Percentiles rank a stretch among this genome's conserved stretches.
Evolutionary conservation across 768 basidiomycete genomes (phyloP).

Genomic region (Trametes cubensis): DNA sequence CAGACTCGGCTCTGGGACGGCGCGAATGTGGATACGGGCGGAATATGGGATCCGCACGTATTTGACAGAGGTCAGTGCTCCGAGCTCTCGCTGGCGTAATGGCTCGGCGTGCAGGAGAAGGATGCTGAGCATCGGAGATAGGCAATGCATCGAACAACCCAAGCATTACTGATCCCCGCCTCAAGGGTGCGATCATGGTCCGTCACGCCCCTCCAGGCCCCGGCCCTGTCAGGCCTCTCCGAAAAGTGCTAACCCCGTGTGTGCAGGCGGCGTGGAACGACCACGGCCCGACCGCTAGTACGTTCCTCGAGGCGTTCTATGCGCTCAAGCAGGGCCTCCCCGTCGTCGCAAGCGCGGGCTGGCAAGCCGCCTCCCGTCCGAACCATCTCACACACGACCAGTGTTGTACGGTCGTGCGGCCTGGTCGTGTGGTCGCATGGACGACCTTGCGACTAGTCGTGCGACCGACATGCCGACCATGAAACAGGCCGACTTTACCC

Average conservation of each 20-base stretch:
- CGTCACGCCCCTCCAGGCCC: neutral
- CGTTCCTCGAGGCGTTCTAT: constrained; percentile 33
- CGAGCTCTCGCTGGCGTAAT: neutral
- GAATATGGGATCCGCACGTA: constrained; percentile 31
- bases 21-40: constrained; percentile 32
- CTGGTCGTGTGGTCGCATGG: too few species aligned
- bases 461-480: too few species aligned
- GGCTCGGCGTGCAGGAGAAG: neutral
- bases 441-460: too few species aligned
- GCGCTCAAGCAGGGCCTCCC: constrained; percentile 31
- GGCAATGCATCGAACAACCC: constrained; percentile 34
- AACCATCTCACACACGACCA: constrained; percentile 32
- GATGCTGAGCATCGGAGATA: constrained; percentile 2
- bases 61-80: constrained; percentile 28
- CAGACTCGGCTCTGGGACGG: constrained; percentile 36
- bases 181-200: constrained; percentile 32
- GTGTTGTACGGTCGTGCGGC: too few species aligned
- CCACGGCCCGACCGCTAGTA: constrained; percentile 33
- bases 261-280: constrained; percentile 33
- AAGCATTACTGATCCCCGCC: constrained; percentile 23
- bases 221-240: neutral
- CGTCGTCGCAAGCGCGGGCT: constrained; percentile 28
- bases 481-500: too few species aligned
- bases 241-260: neutral
- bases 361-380: constrained; percentile 31